Conservation (phyloP, 148 eudicot species). For the Diospyros lotus region DNA sequence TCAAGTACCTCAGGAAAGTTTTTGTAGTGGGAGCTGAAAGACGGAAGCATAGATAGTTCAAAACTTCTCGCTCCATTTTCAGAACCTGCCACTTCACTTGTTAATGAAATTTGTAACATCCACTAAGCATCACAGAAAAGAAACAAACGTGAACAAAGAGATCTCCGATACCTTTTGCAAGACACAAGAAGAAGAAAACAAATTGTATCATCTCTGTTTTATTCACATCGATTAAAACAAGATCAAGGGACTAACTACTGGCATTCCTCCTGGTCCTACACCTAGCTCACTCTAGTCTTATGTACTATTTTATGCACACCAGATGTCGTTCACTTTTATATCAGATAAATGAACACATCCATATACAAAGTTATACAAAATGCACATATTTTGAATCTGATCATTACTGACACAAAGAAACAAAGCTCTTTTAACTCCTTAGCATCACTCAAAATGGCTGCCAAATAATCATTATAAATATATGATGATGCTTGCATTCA, state of each 20-base stretch:
- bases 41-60: conserved; percentile 59
- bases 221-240: not conserved
- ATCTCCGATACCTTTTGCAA: not conserved
- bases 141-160: not conserved
- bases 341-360: not conserved
- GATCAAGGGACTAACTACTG: not conserved
- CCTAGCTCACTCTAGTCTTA: no score
- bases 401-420: no score
- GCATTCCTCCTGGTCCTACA: not conserved
- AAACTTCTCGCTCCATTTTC: conserved; percentile 65
- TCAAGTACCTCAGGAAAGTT: conserved; percentile 63
- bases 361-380: not conserved
- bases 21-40: conserved; percentile 70
- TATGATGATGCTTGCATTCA: not conserved
- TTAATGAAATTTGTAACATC: conserved; percentile 16
- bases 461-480: not conserved
- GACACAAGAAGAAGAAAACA: not conserved
- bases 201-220: not conserved
- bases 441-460: no score
- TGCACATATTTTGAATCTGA: no score
- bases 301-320: not conserved
- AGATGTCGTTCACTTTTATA: not conserved
- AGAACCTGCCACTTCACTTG: conserved; percentile 47
- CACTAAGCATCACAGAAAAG: not conserved
- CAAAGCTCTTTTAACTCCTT: no score